Base-by-base conservation (phyloP, 1,139 yeast species). In the Pichia kudriavzevii region DNA sequence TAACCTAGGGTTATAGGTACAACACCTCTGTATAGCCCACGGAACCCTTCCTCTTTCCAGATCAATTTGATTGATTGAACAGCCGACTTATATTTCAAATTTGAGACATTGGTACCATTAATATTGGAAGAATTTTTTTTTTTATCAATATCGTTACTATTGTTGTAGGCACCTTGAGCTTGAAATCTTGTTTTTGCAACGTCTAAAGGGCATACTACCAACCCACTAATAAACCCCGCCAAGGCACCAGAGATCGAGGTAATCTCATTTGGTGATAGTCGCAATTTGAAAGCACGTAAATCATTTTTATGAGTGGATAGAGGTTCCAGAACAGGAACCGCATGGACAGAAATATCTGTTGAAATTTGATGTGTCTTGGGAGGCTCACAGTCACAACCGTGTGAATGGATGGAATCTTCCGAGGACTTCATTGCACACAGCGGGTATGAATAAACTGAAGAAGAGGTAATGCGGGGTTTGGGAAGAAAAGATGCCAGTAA, bases 101-200 rank as follows among this genome's bases (percentile, higher is more conserved):
- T 13, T 19, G 30, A 34, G n/a, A n/a, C n/a, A n/a, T n/a, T n/a
- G n/a, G n/a, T n/a, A n/a, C n/a, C n/a, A n/a, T n/a, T n/a, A n/a
- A n/a, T n/a, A n/a, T n/a, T 13, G 44, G 36, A 12, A 51, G 46
- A 29, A 49, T 45, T 11, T 30, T 31, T 35, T 44, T 11, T 39
- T 28, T 22, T 5, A 23, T n/a, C 19, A 14, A 21, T 25, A 8
- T 20, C 9, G 16, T 28, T 27, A 23, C 24, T 31, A 33, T 46
- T 42, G 16, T 59, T 43, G 27, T 59, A 61, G 6, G 84, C 79
- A 2, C 96, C 95, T 58, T 88, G 97, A 0, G 97, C 96, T 60
- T 91, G 98, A 40, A 91, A 67, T 56, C 95, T 69, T 6, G 98
- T 91, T 61, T 94, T 84, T 28, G 94, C 87, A 36, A 91, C 94